Evolutionary conservation across 108 stramenopile species (phyloP), one percentile per base, ranked within the genome.

Genomic region (Conticribra guillardii): DNA sequence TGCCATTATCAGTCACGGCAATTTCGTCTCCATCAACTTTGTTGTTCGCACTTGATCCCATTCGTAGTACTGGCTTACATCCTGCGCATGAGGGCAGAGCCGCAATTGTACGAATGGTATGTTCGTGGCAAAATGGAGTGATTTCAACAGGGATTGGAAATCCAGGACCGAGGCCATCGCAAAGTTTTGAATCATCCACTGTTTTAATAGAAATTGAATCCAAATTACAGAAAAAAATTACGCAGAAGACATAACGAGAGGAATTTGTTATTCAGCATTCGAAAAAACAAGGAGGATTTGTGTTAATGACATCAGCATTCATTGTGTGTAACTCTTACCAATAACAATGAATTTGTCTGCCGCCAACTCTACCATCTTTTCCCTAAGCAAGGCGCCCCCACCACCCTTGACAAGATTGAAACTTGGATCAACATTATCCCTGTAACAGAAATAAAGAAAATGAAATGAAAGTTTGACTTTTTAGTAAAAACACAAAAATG

Each of bases 1-100:
- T 98, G 67, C 96, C 96, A 70, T 97, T 98, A 84, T 97, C 97
- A 23, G 99, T 98, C 17, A 99, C 87, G 37, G 96, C 97, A 65
- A 96, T 96, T 81, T 99, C 93, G 80, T 96, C 96, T 23, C 93
- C 97, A 60, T 98, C 99, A 51, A 55, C 47, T 55, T 88, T 59
- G 78, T 97, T 97, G 79, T 76, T 89, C 22, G 87, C 73, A 18
- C 81, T 80, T 22, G 81, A 85, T 54, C 96, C 96, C 87, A 93
- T 78, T 41, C 97, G 88, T 7, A 98, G 81, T 17, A 94, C 89
- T 17, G 97, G 84, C 46, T 92, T 89, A 76, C 96, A 96, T 53
- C 97, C 97, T 26, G 67, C 84, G 57, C 89, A 86, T 3, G 90
- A 84, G 2, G 93, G 88, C 16, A 97, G 84, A 27, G 76, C 84